Percentiles rank a stretch among this genome's conserved stretches.
Conservation (phyloP, 164 flowering plant genomes). For the Stephania cephalantha region DNA sequence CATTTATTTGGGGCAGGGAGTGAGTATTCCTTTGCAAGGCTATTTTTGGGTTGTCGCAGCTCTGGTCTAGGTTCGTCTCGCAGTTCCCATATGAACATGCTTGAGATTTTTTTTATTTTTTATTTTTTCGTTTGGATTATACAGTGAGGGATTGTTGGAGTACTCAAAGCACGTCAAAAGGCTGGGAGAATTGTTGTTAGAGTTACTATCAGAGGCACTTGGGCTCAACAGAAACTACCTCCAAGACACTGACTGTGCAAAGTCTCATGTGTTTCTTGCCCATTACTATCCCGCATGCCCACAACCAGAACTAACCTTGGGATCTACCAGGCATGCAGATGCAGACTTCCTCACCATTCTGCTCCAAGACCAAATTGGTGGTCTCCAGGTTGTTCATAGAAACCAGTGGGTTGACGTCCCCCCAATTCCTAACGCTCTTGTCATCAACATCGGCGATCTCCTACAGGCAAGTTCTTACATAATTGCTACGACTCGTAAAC, state of each 20-base stretch:
- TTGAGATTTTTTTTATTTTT: too few species aligned
- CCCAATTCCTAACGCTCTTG: not conserved
- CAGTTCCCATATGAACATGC: too few species aligned
- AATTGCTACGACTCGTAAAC: too few species aligned
- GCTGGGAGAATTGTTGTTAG: not conserved
- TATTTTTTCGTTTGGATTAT: not conserved
- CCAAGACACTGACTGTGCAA: not conserved
- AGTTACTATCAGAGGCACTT: conserved; percentile 8
- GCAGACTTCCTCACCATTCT: not conserved
- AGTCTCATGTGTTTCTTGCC: not conserved
- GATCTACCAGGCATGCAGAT: not conserved
- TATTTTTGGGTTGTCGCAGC: too few species aligned
- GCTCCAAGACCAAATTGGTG: conserved; percentile 8
- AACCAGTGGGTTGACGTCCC: conserved; percentile 1
- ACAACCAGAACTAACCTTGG: conserved; percentile 5
- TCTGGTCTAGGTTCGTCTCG: too few species aligned
- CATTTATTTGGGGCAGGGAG: too few species aligned
- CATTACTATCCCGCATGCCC: conserved; percentile 9
- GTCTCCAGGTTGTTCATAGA: conserved; percentile 1
- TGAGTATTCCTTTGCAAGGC: too few species aligned
- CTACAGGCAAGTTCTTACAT: not conserved
- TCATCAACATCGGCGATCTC: conserved; percentile 3
- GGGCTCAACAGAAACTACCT: not conserved
- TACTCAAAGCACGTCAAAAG: not conserved
- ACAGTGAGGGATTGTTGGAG: not conserved